phyloP scores from a whole-genome alignment of 192 early-diverging fungal genomes.

The Jimgerdemannia lactiflua region DNA sequence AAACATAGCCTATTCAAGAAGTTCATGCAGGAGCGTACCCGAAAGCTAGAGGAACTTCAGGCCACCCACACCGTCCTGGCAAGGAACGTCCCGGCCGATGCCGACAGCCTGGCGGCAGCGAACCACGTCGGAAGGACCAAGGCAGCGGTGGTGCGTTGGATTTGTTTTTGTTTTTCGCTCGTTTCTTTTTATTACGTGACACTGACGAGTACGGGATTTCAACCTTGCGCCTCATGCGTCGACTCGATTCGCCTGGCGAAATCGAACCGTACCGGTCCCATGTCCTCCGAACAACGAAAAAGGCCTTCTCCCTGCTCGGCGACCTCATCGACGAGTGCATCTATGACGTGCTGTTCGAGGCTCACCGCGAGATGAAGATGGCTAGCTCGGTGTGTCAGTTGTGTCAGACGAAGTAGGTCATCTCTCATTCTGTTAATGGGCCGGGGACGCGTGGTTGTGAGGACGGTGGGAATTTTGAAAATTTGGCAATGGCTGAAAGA shows the following conservation, averaged over 20 bases:
- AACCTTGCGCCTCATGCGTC: neutral
- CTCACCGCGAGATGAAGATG: slow-evolving; percentile 65
- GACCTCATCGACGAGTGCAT: slow-evolving; percentile 73
- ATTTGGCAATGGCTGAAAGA: no score
- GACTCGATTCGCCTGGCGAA: neutral
- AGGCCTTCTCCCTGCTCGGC: slow-evolving; percentile 59
- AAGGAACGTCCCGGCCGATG: neutral
- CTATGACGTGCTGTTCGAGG: slow-evolving; percentile 69
- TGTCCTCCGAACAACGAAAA: neutral
- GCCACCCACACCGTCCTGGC: slow-evolving; percentile 4
- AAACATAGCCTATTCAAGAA: slow-evolving; percentile 5
- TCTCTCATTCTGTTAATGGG: neutral
- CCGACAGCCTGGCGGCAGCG: neutral
- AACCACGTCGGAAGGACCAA: neutral
- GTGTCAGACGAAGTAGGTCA: slow-evolving; percentile 73
- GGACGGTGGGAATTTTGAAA: no score
- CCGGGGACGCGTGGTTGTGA: no score
- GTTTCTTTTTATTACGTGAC: neutral
- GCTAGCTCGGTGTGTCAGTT: slow-evolving; percentile 60
- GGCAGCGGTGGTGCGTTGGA: slow-evolving; percentile 1
- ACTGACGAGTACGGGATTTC: neutral
- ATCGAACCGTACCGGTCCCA: neutral
- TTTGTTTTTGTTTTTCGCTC: neutral
- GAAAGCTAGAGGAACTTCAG: slow-evolving; percentile 7
- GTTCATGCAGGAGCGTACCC: slow-evolving; percentile 6